Percentiles rank a stretch among this genome's conserved stretches.
These are phyloP conservation scores for Aurifilum marmelostoma DNA, from an alignment of 2,329 filamentous ascomycete species.

Conservation along the genomic window DNA sequence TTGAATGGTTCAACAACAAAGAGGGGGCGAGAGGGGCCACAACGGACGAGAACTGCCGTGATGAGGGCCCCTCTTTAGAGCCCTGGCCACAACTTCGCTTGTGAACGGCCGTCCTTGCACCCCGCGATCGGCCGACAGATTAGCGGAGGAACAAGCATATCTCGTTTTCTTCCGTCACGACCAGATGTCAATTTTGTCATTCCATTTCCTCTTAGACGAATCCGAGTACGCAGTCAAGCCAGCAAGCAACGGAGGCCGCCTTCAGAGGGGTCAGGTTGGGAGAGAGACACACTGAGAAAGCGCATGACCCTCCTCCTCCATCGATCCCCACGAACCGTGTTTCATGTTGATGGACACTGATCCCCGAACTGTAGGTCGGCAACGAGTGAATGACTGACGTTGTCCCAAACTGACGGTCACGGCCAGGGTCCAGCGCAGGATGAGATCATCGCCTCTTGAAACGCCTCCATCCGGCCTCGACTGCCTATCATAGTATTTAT, in stretches of 20 bases:
- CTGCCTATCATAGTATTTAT: not conserved
- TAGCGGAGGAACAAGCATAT: not conserved
- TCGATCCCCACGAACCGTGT: conserved; percentile 14
- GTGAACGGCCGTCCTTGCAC: not conserved
- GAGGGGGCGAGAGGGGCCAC: not conserved
- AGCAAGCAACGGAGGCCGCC: not conserved
- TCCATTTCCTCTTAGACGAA: not conserved
- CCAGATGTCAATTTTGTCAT: not conserved
- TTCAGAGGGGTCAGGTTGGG: not conserved
- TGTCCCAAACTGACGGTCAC: not conserved
- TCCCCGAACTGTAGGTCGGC: not conserved
- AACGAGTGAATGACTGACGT: not conserved
- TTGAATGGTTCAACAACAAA: not conserved
- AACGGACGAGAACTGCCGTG: not conserved
- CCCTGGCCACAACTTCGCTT: conserved; percentile 1
- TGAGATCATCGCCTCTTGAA: conserved; percentile 9
- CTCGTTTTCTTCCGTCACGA: not conserved
- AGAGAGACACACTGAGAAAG: not conserved
- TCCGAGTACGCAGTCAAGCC: no score
- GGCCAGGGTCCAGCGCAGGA: not conserved
- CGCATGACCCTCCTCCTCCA: not conserved
- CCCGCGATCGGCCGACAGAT: not conserved
- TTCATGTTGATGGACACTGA: conserved; percentile 15
- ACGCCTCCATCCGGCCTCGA: not conserved
- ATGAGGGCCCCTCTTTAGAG: not conserved